Percentiles rank a stretch among this genome's conserved stretches.
Conservation (phyloP, 441 rosid species). For the Pelargonium australe region DNA sequence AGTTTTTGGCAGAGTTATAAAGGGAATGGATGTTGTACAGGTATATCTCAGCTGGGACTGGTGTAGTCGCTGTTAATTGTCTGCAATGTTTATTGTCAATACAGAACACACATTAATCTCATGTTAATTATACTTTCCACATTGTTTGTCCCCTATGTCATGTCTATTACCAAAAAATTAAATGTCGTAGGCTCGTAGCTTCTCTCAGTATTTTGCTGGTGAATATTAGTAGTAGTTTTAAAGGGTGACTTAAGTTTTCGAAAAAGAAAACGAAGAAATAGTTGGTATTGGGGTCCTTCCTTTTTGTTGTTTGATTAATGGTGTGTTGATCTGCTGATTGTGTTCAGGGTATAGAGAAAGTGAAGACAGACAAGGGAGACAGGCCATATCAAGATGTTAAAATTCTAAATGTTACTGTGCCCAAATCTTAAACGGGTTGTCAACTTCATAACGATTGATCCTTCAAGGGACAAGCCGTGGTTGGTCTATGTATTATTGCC, state of each 20-base stretch:
- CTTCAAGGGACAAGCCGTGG: no score
- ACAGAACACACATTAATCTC: not conserved
- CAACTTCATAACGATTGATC: not conserved
- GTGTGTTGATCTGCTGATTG: not conserved
- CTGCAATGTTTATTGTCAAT: not conserved
- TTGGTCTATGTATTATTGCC: no score
- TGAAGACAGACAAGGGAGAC: constrained; percentile 85
- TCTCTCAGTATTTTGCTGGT: no score
- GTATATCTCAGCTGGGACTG: constrained; percentile 30
- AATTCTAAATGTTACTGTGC: constrained; percentile 77
- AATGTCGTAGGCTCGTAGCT: no score
- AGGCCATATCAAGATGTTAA: constrained; percentile 89
- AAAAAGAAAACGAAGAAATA: no score
- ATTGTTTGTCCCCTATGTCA: no score
- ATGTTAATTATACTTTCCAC: no score
- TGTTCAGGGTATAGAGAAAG: constrained; percentile 88
- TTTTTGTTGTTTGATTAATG: no score
- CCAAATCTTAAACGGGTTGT: constrained; percentile 42
- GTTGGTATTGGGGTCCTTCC: no score
- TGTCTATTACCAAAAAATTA: no score
- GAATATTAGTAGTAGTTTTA: no score
- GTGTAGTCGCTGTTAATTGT: constrained; percentile 4
- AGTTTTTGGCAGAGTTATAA: constrained; percentile 82
- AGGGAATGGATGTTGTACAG: constrained; percentile 98
- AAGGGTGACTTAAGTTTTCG: no score